These are phyloP conservation scores for Beta vulgaris DNA, from an alignment of 148 eudicot genomes.

Conservation along the genomic window DNA sequence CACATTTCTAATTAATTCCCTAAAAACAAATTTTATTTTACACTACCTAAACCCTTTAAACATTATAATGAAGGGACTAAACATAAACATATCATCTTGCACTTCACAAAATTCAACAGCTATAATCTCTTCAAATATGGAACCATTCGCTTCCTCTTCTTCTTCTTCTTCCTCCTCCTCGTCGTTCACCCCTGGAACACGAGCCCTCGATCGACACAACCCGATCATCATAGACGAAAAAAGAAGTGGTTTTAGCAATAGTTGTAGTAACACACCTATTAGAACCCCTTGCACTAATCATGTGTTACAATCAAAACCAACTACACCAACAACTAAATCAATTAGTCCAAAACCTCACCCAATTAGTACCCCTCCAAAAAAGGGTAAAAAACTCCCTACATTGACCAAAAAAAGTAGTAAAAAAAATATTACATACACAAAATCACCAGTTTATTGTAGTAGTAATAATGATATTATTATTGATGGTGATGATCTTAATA, in stretches of 20 bases:
- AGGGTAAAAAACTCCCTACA: constrained; percentile 16
- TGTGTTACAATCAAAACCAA: constrained; percentile 24
- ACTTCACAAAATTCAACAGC: constrained; percentile 28
- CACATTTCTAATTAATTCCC: background rate
- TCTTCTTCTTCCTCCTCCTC: constrained; percentile 18
- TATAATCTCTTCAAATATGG: constrained; percentile 27
- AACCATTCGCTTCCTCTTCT: constrained; percentile 8
- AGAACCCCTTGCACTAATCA: constrained; percentile 22
- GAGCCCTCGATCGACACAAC: constrained; percentile 82
- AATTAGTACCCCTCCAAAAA: constrained; percentile 13
- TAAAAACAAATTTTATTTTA: background rate
- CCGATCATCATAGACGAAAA: constrained; percentile 71
- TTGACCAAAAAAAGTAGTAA: background rate
- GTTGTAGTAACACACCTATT: constrained; percentile 7
- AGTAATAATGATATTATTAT: background rate
- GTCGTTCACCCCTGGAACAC: constrained; percentile 27
- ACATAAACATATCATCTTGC: constrained; percentile 31
- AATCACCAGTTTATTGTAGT: background rate
- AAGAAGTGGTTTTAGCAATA: constrained; percentile 28
- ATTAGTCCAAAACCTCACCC: constrained; percentile 26
- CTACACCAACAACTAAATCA: constrained; percentile 13
- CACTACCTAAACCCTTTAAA: background rate
- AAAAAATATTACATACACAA: background rate
- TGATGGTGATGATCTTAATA: background rate
- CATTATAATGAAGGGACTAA: background rate